Base-by-base conservation (phyloP, 371 early-diverging fungal genomes). In the Coemansia sp. region DNA sequence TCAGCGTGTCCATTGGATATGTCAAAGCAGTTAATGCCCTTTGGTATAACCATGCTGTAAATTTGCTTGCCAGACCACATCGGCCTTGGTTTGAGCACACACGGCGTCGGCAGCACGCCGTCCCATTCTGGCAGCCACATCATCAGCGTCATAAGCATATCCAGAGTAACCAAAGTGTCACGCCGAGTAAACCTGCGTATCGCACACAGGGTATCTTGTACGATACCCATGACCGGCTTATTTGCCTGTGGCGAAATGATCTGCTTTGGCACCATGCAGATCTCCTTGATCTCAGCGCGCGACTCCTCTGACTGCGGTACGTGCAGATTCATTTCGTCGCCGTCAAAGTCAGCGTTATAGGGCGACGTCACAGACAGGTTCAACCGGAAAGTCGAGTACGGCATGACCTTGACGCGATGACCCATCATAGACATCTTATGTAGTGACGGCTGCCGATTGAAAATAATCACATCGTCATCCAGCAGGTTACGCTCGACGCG, bases 361-460 rank as follows among this genome's bases (percentile, higher is more conserved):
- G 99, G 99, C n/a, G 97, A 86, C 0, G 99, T 99, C 48, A 97
- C 99, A 48, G 98, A 97, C 48, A 99, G 83, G 76, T 99, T 99
- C 61, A 99, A 86, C 64, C 99, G 90, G 89, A 99, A 99, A 4
- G 99, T 99, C 24, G 96, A 96, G 80, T 93, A 96, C 1, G 98
- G 96, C 99, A 99, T 98, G 29, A 99, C 96, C 67, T 92, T 89
- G 41, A 97, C 96, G 55, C 89, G 84, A 83, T 99, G 99, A 5
- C 98, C 99, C 99, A 99, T 99, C 99, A 99, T 99, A 67, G 94
- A 94, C 99, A 99, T 99, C 84, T 99, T 99, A 86, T 99, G 99
- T 68, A 99, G 85, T 23, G 97, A 96, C 3, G 99, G 99, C 85
- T 99, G 99, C 73, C 99, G 94, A 81, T 99, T 99, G 86, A 99